phyloP scores from a whole-genome alignment of 208 protist species.

The Tritrichomonas musculus region DNA sequence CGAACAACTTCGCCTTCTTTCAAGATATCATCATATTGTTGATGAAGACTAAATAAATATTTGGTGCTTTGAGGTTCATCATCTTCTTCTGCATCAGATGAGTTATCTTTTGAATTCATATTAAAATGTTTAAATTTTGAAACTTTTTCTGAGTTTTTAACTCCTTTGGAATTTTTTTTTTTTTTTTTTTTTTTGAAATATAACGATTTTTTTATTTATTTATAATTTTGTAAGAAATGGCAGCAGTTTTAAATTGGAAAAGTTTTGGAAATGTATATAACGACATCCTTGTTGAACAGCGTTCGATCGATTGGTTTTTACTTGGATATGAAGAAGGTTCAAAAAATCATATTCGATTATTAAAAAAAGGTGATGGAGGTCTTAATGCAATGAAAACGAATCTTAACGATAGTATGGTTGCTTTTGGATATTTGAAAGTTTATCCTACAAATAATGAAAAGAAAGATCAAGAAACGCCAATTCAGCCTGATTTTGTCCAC shows the following conservation, averaged over 20 bases:
- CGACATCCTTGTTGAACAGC: background rate
- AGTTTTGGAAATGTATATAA: background rate
- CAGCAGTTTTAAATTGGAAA: background rate
- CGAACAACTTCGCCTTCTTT: too few species aligned
- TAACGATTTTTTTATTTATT: too few species aligned
- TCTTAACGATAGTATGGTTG: background rate
- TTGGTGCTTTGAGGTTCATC: too few species aligned
- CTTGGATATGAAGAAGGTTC: background rate
- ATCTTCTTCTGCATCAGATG: too few species aligned
- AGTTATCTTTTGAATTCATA: too few species aligned
- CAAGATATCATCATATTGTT: too few species aligned
- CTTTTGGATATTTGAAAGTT: background rate
- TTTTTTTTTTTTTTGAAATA: too few species aligned
- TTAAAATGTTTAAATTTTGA: too few species aligned
- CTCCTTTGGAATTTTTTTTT: too few species aligned
- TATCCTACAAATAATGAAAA: background rate
- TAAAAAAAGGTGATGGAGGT: background rate
- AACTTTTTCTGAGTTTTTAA: too few species aligned
- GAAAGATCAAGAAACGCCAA: background rate
- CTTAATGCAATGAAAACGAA: background rate
- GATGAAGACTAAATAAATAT: too few species aligned
- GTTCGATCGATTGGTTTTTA: background rate
- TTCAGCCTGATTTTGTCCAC: background rate
- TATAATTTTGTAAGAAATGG: background rate
- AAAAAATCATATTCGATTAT: background rate